These are phyloP conservation scores for Solanum okadae DNA, from an alignment of 257 asterid species.

Conservation along the genomic window DNA sequence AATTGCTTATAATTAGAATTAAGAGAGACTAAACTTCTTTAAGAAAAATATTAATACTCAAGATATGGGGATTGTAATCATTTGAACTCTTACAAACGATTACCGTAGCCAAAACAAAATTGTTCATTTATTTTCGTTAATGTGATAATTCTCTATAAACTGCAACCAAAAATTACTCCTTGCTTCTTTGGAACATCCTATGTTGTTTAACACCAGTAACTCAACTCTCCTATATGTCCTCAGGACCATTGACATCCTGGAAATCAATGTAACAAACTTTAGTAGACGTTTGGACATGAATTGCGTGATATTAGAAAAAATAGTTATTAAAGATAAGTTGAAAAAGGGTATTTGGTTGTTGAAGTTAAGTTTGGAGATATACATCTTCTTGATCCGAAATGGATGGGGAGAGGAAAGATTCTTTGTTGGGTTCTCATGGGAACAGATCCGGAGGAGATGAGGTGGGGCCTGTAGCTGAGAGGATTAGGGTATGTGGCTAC, in stretches of 20 bases:
- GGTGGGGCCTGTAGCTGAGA: not conserved
- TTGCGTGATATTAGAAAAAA: not conserved
- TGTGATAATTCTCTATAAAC: not conserved
- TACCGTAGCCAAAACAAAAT: not conserved
- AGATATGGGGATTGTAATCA: not conserved
- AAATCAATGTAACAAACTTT: not conserved
- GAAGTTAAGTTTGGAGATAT: not conserved
- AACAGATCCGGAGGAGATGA: not conserved
- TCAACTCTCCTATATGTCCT: constrained; percentile 42
- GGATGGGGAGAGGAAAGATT: not conserved
- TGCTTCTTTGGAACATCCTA: not conserved
- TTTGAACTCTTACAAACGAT: not conserved
- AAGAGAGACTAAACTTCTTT: not conserved
- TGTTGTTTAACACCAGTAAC: not conserved
- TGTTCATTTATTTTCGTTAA: not conserved
- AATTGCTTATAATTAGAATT: not conserved
- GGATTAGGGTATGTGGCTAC: not conserved
- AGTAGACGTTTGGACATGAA: not conserved
- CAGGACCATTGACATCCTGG: constrained; percentile 80
- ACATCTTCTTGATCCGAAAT: not conserved
- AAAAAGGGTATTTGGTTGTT: not conserved
- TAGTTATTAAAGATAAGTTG: not conserved
- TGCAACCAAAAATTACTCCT: not conserved
- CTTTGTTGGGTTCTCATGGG: not conserved
- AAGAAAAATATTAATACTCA: not conserved